A percentile compares a stretch with the other conserved stretches of the same genome.
Evolutionary conservation across 2,329 filamentous ascomycete species (phyloP).

Genomic region (Xylariaceae sp.): DNA sequence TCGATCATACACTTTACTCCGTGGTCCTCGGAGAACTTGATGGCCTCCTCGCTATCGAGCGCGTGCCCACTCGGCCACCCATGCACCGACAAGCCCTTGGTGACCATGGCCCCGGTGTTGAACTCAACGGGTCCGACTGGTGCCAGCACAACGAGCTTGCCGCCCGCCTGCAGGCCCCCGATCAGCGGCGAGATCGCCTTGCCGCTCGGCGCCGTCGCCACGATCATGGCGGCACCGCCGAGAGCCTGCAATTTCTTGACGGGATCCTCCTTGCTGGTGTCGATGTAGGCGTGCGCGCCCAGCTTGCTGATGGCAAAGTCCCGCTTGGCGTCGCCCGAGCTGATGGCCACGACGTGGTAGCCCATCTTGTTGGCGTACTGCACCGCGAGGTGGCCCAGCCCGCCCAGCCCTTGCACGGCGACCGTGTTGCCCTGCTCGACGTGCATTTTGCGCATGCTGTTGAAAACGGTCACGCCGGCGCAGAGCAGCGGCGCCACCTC

Average conservation of each 20-base stretch:
- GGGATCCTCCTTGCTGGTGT: constrained; percentile 48
- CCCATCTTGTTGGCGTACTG: constrained; percentile 76
- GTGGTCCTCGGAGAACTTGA: constrained; percentile 59
- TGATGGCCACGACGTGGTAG: constrained; percentile 66
- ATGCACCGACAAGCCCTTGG: constrained; percentile 54
- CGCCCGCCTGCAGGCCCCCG: constrained; percentile 46
- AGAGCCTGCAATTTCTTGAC: constrained; percentile 46
- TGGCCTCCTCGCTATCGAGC: constrained; percentile 60
- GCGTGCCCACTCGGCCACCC: constrained; percentile 62
- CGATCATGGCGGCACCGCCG: constrained; percentile 58
- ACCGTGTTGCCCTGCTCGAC: constrained; percentile 50
- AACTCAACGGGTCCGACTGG: constrained; percentile 43
- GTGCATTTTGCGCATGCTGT: constrained; percentile 50
- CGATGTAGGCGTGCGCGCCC: constrained; percentile 58
- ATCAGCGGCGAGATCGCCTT: constrained; percentile 50
- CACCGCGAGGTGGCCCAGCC: constrained; percentile 72
- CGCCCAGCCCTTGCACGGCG: constrained; percentile 66
- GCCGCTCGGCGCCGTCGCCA: constrained; percentile 60
- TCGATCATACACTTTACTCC: constrained; percentile 62
- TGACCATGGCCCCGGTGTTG: constrained; percentile 37
- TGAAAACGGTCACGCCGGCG: constrained; percentile 62
- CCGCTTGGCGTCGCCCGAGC: constrained; percentile 61
- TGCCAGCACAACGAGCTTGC: constrained; percentile 58
- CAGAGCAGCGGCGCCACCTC: constrained; percentile 58
- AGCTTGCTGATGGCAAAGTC: constrained; percentile 58